Percentiles rank a stretch among this genome's conserved stretches.
phyloP scores from a whole-genome alignment of 495 filamentous ascomycete species.

The Penicillium egyptiacum region DNA sequence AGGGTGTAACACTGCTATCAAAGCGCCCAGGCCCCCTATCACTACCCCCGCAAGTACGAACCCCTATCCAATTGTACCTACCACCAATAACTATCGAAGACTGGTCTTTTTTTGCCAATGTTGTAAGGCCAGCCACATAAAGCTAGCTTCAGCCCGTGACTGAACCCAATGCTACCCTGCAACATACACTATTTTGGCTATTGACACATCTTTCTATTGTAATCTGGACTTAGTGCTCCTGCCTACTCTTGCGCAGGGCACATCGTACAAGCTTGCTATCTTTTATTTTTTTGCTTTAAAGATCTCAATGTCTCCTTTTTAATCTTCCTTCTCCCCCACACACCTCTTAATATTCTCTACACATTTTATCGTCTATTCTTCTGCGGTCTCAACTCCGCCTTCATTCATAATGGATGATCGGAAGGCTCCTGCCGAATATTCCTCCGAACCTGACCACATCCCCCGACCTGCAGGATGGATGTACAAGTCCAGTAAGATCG shows the following conservation, averaged over 20 bases:
- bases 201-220: slow-evolving; percentile 4
- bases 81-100: neutral
- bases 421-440: slow-evolving; percentile 16
- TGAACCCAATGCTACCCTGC: slow-evolving; percentile 10
- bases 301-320: slow-evolving; percentile 1
- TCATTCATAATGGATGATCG: slow-evolving; percentile 18
- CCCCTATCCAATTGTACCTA: neutral
- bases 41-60: neutral
- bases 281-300: slow-evolving; percentile 4
- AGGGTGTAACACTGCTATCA: slow-evolving; percentile 29
- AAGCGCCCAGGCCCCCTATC: slow-evolving; percentile 17
- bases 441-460: slow-evolving; percentile 11
- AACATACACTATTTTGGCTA: neutral
- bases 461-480: slow-evolving; percentile 42
- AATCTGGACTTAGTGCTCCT: neutral
- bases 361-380: neutral
- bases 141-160: slow-evolving; percentile 5
- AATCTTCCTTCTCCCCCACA: neutral
- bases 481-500: slow-evolving; percentile 52
- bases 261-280: neutral
- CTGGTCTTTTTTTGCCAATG: neutral
- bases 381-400: neutral
- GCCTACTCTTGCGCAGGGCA: neutral
- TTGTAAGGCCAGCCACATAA: slow-evolving; percentile 4
- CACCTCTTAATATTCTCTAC: neutral